These are phyloP conservation scores for Cyclotella choctawhatcheeana DNA, from an alignment of 108 stramenopile genomes.

Conservation along the genomic window DNA sequence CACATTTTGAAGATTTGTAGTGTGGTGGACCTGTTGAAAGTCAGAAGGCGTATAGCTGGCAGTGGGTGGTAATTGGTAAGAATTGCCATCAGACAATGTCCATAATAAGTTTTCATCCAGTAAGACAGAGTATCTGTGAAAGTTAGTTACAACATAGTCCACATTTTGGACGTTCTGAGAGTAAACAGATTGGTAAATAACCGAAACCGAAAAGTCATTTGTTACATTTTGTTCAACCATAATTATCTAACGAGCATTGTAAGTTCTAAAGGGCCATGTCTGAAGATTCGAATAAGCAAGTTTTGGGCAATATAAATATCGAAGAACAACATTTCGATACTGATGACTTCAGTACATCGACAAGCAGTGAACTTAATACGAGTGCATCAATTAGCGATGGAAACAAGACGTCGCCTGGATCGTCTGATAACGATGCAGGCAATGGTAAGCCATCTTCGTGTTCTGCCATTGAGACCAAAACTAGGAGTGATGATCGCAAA, in stretches of 20 bases:
- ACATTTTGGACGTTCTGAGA: too few relatives aligned
- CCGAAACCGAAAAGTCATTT: not conserved
- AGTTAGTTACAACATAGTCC: too few relatives aligned
- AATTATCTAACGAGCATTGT: not conserved
- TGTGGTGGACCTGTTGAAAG: too few relatives aligned
- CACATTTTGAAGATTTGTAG: too few relatives aligned
- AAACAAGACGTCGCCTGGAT: not conserved
- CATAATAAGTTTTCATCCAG: too few relatives aligned
- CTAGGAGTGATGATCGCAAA: constrained; percentile 6
- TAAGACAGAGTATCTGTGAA: too few relatives aligned
- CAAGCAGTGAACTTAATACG: constrained; percentile 4
- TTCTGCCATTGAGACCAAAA: not conserved
- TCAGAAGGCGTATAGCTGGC: too few relatives aligned
- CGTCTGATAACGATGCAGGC: not conserved
- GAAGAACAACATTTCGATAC: not conserved
- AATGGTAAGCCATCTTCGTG: not conserved
- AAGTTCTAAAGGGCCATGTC: too few relatives aligned
- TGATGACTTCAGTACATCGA: constrained; percentile 9
- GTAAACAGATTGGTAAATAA: too few relatives aligned
- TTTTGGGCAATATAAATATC: not conserved
- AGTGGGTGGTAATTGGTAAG: too few relatives aligned
- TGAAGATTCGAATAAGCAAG: not conserved
- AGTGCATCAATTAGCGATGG: not conserved
- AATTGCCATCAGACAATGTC: too few relatives aligned
- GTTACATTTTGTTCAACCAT: not conserved